Base-by-base conservation (phyloP, 2,329 filamentous ascomycete species). In the Stemphylium beticola region DNA sequence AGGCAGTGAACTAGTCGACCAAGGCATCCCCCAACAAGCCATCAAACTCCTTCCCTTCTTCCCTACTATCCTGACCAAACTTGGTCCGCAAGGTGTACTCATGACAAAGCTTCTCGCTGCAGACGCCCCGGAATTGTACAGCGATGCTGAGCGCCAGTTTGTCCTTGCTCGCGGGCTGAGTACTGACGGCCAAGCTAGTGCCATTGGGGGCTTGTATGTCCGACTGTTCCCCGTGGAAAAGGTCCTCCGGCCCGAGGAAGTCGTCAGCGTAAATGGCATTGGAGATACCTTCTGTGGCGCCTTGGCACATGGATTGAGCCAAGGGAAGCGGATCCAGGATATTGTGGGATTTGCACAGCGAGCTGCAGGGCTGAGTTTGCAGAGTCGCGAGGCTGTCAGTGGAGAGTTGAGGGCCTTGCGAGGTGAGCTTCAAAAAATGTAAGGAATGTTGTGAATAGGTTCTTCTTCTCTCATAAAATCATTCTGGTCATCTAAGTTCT, bases 201-300 rank as follows among this genome's bases (percentile, higher is more conserved):
- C 92, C 0, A 78, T 82, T 0, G 79, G 92, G 0, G 93, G 93
- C 0, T 82, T 97, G 2, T 97, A 97, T 69, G 92, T 97, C 87
- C 77, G 86, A 5, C 72, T 88, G 0, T 78, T 91, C 72, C 85
- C 90, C 0, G 81, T 89, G 0, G 84, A 84, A 0, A 86, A 90
- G 70, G 77, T 79, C 14, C 82, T 96, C 5, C 54, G 65, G 2
- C 74, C 79, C 0, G 77, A 83, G 17, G 86, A 95, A 22, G 82
- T 96, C 1, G 86, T 93, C 1, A 96, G 92, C 41, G 93, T 98
- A 9, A 98, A 98, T 72, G 95, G 93, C 0, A 92, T 92, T 2
- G 95, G 95, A 0, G 95, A 99, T 76, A 97, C 95, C 0, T 93
- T 98, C 73, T 80, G 96, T 8, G 95, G 93, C 0, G 89, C 92